Conservation (phyloP, 805 yeast species). For the Starmerella sirachaensis region DNA sequence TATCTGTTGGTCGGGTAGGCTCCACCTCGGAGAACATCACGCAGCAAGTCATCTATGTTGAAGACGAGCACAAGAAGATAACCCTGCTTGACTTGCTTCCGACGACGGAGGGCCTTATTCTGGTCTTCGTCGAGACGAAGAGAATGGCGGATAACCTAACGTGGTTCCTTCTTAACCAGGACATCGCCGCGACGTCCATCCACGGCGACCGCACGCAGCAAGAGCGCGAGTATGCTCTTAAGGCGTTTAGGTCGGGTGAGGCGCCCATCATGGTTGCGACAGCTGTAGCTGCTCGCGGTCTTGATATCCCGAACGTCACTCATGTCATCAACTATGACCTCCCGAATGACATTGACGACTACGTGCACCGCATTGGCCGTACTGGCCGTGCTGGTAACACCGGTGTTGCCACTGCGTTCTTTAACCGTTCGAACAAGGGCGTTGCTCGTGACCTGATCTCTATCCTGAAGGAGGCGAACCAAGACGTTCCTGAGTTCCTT, state of each 20-base stretch:
- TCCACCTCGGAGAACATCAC: constrained; percentile 98
- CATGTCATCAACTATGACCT: constrained; percentile 96
- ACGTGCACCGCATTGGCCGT: constrained; percentile 99
- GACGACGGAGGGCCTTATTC: constrained; percentile 75
- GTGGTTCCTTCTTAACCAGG: constrained; percentile 77
- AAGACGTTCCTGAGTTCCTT: constrained; percentile 89
- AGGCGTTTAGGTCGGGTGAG: constrained; percentile 81
- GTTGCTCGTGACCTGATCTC: constrained; percentile 79
- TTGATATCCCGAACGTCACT: constrained; percentile 97
- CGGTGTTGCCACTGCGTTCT: constrained; percentile 97
- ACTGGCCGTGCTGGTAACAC: constrained; percentile 99
- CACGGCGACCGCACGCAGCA: constrained; percentile 98
- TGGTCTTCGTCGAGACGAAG: constrained; percentile 95
- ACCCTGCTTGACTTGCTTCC: constrained; percentile 76
- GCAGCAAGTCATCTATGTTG: constrained; percentile 84
- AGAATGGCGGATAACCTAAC: constrained; percentile 95
- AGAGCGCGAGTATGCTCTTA: constrained; percentile 96
- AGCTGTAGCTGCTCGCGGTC: constrained; percentile 99
- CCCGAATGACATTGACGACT: constrained; percentile 95
- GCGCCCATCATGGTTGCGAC: constrained; percentile 96
- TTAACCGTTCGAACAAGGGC: constrained; percentile 89
- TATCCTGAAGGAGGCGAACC: constrained; percentile 88
- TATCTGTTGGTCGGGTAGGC: constrained; percentile 98
- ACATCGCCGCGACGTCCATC: constrained; percentile 94
- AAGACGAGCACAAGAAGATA: constrained; percentile 83